phyloP scores from a whole-genome alignment of 2,329 filamentous ascomycete genomes.

The Pseudogymnoascus sp. region DNA sequence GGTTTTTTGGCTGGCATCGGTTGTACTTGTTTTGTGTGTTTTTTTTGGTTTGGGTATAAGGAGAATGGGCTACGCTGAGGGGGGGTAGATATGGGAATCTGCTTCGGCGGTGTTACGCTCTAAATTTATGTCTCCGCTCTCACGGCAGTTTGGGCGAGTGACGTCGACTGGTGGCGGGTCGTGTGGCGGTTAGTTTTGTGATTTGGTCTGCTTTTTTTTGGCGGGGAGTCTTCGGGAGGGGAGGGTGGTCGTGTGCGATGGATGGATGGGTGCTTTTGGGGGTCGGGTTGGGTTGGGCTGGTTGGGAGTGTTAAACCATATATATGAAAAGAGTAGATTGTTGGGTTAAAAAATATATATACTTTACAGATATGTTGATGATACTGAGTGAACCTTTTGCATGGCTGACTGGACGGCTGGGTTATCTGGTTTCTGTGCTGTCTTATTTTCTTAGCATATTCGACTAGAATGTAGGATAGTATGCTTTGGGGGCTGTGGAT shows the following conservation, averaged over 20 bases:
- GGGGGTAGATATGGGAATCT: neutral
- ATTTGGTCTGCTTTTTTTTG: neutral
- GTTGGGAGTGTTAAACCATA: neutral
- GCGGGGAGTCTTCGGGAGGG: neutral
- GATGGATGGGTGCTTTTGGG: neutral
- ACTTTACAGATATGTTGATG: neutral
- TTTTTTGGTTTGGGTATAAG: neutral
- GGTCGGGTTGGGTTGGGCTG: neutral
- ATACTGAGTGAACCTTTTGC: neutral
- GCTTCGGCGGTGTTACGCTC: neutral
- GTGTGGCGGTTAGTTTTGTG: neutral
- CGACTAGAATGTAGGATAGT: no score
- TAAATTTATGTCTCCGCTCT: neutral
- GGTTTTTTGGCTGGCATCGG: neutral
- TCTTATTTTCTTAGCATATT: no score
- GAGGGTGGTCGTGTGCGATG: neutral
- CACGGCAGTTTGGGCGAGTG: neutral
- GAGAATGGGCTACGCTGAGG: neutral
- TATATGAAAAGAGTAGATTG: slow-evolving; percentile 1
- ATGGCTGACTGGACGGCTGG: neutral
- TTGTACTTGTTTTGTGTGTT: neutral
- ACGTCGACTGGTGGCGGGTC: neutral
- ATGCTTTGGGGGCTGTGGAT: no score
- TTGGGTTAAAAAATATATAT: slow-evolving; percentile 3
- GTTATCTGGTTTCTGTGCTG: neutral